Conservation (phyloP, 805 yeast genomes). For the Kodamaea leandrae region DNA sequence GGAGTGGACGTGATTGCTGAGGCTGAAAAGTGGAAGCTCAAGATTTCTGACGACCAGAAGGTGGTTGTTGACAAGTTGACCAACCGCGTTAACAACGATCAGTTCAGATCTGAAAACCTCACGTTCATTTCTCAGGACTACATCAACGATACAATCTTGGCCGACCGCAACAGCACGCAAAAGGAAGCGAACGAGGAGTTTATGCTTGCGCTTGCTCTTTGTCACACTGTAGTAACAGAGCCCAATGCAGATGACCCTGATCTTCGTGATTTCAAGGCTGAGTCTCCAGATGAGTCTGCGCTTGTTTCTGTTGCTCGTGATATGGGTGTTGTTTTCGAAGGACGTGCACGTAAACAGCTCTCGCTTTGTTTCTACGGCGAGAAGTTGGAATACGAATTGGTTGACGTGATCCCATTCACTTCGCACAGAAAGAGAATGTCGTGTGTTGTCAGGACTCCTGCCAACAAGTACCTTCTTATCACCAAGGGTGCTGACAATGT, state of each 20-base stretch:
- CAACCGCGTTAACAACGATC: slow-evolving; percentile 18
- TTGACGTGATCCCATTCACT: slow-evolving; percentile 60
- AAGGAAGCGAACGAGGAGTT: slow-evolving; percentile 52
- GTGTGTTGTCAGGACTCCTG: slow-evolving; percentile 51
- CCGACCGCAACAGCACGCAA: slow-evolving; percentile 35
- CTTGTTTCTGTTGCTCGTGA: slow-evolving; percentile 75
- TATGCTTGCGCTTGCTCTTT: slow-evolving; percentile 64
- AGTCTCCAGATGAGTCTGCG: slow-evolving; percentile 83
- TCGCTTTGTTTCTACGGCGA: slow-evolving; percentile 46
- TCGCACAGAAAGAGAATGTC: slow-evolving; percentile 80
- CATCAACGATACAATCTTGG: slow-evolving; percentile 47
- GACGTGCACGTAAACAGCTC: slow-evolving; percentile 49
- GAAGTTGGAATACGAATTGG: slow-evolving; percentile 43
- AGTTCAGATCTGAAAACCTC: slow-evolving; percentile 46
- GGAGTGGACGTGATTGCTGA: slow-evolving; percentile 74
- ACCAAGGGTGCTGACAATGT: slow-evolving; percentile 79
- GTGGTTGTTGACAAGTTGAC: slow-evolving; percentile 49
- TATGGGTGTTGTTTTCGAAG: slow-evolving; percentile 62
- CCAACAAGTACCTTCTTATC: slow-evolving; percentile 44
- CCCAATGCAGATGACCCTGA: slow-evolving; percentile 36
- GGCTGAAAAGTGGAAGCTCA: slow-evolving; percentile 47
- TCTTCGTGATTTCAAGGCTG: slow-evolving; percentile 61
- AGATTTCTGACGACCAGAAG: slow-evolving; percentile 55
- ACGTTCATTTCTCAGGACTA: slow-evolving; percentile 65
- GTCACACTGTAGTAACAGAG: slow-evolving; percentile 75